phyloP scores from a whole-genome alignment of 495 filamentous ascomycete genomes.

The Aspergillus funiculosus region DNA sequence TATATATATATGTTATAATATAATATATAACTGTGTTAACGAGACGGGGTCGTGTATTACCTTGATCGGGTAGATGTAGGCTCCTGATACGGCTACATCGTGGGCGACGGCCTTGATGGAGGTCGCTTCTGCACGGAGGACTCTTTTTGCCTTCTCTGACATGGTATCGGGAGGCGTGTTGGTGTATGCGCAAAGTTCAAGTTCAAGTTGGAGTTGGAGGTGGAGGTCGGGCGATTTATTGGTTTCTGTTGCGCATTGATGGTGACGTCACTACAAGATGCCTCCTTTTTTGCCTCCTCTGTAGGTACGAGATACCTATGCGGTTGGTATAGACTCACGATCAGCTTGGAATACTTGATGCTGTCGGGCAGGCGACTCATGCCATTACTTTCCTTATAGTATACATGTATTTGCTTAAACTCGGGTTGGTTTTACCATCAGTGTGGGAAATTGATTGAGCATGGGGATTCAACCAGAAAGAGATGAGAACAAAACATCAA shows the following conservation, averaged over 20 bases:
- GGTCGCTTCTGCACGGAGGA: conserved; percentile 37
- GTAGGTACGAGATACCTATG: too few relatives aligned
- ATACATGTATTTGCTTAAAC: not conserved
- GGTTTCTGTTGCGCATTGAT: not conserved
- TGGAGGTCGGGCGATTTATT: not conserved
- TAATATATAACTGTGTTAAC: too few relatives aligned
- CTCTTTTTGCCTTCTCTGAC: conserved; percentile 39
- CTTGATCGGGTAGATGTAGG: conserved; percentile 84
- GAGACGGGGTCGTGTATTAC: conserved; percentile 43
- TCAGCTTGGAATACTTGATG: too few relatives aligned
- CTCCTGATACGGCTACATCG: conserved; percentile 62
- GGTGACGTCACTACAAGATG: conserved; percentile 7
- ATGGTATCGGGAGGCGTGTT: conserved; percentile 20
- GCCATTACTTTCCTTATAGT: too few relatives aligned
- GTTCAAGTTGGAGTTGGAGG: not conserved
- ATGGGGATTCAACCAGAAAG: not conserved
- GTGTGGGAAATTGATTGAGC: not conserved
- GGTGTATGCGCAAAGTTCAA: not conserved
- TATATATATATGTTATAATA: not conserved
- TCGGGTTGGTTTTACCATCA: not conserved
- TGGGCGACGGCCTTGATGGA: conserved; percentile 42
- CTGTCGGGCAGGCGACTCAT: too few relatives aligned
- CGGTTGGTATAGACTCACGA: too few relatives aligned
- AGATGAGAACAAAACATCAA: not conserved
- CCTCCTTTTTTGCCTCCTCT: too few relatives aligned